phyloP scores from a whole-genome alignment of 306 rosid genomes.

The Oemleria cerasiformis region DNA sequence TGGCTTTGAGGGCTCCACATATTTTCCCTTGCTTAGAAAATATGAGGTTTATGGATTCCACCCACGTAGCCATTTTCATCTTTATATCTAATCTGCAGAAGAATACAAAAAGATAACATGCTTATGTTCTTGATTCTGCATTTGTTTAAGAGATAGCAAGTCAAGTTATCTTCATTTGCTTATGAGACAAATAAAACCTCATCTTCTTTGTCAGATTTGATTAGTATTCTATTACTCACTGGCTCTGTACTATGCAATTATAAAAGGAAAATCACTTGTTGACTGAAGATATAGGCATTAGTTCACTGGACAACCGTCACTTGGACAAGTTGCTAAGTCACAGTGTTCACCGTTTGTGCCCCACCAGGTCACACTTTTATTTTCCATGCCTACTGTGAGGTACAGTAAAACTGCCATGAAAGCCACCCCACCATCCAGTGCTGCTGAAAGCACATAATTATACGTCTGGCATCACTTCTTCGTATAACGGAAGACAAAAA shows the following conservation, averaged over 20 bases:
- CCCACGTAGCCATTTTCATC: not conserved
- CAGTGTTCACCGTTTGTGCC: constrained; percentile 73
- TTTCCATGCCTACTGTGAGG: constrained; percentile 53
- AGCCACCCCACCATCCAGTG: constrained; percentile 85
- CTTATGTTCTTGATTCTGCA: not conserved
- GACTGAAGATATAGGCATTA: constrained; percentile 9
- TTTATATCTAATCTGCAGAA: not conserved
- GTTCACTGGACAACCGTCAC: constrained; percentile 53
- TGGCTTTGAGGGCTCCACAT: not conserved
- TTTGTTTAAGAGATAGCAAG: not conserved
- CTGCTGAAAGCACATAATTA: constrained; percentile 78
- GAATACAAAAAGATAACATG: not conserved
- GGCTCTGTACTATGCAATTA: not conserved
- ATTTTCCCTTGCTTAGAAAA: not conserved
- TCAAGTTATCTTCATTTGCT: not conserved
- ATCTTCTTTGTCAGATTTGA: not conserved
- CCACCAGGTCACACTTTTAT: constrained; percentile 63
- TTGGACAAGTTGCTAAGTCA: constrained; percentile 62
- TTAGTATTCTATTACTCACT: constrained; percentile 7
- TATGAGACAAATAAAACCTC: not conserved
- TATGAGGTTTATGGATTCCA: not conserved
- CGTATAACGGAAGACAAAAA: constrained; percentile 69
- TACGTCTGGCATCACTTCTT: constrained; percentile 91
- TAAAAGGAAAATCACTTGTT: not conserved
- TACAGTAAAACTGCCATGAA: constrained; percentile 70